These are phyloP conservation scores for Terana coerulea DNA, from an alignment of 768 basidiomycete genomes.

Conservation along the genomic window DNA sequence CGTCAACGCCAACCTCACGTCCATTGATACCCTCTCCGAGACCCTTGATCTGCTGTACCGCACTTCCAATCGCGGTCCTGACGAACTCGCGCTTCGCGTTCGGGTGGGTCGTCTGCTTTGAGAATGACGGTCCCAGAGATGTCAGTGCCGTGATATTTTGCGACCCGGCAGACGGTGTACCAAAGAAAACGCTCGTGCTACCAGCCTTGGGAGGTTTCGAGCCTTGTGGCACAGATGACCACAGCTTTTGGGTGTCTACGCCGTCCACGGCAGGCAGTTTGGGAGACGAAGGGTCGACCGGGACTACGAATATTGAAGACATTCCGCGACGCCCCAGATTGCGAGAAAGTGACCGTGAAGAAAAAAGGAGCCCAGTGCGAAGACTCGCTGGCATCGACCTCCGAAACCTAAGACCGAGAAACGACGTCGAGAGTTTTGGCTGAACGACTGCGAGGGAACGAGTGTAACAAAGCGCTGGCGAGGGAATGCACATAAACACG, in stretches of 20 bases:
- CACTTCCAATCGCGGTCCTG: conserved; percentile 67
- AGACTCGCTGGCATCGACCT: conserved; percentile 42
- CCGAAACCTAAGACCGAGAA: not conserved
- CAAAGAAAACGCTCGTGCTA: conserved; percentile 63
- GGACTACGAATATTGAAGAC: conserved; percentile 5
- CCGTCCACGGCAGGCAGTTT: not conserved
- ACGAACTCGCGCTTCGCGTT: conserved; percentile 58
- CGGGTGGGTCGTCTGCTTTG: conserved; percentile 15
- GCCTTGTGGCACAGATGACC: conserved; percentile 37
- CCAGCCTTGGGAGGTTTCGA: conserved; percentile 50
- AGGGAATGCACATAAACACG: too few species aligned
- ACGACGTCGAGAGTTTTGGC: too few species aligned
- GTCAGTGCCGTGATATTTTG: conserved; percentile 21
- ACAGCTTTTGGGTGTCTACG: conserved; percentile 1
- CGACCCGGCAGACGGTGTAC: conserved; percentile 9
- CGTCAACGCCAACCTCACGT: conserved; percentile 54
- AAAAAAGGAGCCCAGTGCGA: conserved; percentile 34
- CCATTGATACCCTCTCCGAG: conserved; percentile 57
- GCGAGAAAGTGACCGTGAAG: not conserved
- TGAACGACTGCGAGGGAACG: too few species aligned
- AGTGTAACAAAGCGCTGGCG: too few species aligned
- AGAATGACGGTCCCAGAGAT: conserved; percentile 19
- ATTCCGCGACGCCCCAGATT: not conserved
- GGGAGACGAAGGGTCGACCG: not conserved
- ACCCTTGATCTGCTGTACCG: conserved; percentile 63